Conservation (phyloP, 129 eudicot species). For the Chrysanthemum makinoi region DNA sequence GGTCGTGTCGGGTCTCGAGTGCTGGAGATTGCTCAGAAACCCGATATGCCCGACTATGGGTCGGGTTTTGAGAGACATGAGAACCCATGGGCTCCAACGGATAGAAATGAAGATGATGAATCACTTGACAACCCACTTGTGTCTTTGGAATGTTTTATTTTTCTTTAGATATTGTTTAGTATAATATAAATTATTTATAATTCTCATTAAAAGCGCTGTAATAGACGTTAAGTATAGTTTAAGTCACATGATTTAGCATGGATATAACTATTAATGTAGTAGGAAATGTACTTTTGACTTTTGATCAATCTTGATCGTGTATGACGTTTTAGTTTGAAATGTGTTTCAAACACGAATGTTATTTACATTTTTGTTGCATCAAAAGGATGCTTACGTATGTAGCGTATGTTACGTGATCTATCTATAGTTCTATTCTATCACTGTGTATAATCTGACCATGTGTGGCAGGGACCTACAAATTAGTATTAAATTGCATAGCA, state of each 20-base stretch:
- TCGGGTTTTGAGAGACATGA: constrained; percentile 32
- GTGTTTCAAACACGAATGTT: neutral
- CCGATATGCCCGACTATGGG: constrained; percentile 15
- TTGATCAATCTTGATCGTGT: neutral
- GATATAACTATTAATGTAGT: neutral
- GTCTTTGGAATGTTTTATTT: constrained; percentile 90
- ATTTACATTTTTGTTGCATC: no score
- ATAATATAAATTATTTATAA: neutral
- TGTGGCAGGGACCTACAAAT: neutral
- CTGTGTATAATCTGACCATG: no score
- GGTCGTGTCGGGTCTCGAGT: constrained; percentile 41
- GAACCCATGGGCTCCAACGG: constrained; percentile 36
- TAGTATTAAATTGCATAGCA: neutral
- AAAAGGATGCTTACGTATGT: no score
- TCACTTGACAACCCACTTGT: constrained; percentile 90
- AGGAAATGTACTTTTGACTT: neutral
- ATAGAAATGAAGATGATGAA: constrained; percentile 50
- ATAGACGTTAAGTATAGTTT: neutral
- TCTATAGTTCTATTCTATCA: no score
- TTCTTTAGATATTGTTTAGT: constrained; percentile 41
- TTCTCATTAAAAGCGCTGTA: neutral
- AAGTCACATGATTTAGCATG: neutral
- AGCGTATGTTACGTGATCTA: no score
- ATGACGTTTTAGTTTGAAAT: neutral
- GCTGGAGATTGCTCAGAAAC: neutral